These are phyloP conservation scores for Ophiosphaerella narmari DNA, from an alignment of 2,329 filamentous ascomycete genomes.

Conservation along the genomic window DNA sequence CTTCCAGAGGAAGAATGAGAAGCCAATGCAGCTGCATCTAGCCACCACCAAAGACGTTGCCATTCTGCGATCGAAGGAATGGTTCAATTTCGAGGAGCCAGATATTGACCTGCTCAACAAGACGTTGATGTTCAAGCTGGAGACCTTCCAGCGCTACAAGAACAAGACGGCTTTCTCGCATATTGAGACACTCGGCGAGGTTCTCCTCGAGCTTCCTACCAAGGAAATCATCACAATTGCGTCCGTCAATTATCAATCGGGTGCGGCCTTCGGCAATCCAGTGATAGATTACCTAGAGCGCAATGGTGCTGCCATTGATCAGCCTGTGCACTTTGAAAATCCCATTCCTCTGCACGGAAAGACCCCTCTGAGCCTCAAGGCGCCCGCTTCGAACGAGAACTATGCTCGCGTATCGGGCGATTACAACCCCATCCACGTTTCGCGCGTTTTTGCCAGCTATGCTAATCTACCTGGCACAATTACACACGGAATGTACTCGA, in stretches of 20 bases:
- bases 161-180: constrained; percentile 90
- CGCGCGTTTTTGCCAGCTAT: constrained; percentile 93
- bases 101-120: constrained; percentile 89
- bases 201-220: constrained; percentile 89
- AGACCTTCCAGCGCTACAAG: constrained; percentile 91
- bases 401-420: constrained; percentile 97
- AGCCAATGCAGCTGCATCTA: constrained; percentile 89
- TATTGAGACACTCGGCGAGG: constrained; percentile 89
- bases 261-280: constrained; percentile 90
- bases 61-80: constrained; percentile 93
- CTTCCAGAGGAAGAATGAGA: constrained; percentile 96
- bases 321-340: constrained; percentile 97
- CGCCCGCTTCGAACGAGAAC: constrained; percentile 94
- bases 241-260: constrained; percentile 94
- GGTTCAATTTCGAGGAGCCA: constrained; percentile 86
- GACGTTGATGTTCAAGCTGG: constrained; percentile 93
- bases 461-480: constrained; percentile 96
- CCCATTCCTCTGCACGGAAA: constrained; percentile 93
- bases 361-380: constrained; percentile 83
- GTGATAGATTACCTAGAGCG: constrained; percentile 95
- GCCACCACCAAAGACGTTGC: constrained; percentile 89
- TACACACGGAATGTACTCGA: constrained; percentile 99
- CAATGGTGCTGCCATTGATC: constrained; percentile 88
- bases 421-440: constrained; percentile 99
- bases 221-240: constrained; percentile 98